These are phyloP conservation scores for Aspergillus affinis DNA, from an alignment of 495 filamentous ascomycete species.

Conservation along the genomic window DNA sequence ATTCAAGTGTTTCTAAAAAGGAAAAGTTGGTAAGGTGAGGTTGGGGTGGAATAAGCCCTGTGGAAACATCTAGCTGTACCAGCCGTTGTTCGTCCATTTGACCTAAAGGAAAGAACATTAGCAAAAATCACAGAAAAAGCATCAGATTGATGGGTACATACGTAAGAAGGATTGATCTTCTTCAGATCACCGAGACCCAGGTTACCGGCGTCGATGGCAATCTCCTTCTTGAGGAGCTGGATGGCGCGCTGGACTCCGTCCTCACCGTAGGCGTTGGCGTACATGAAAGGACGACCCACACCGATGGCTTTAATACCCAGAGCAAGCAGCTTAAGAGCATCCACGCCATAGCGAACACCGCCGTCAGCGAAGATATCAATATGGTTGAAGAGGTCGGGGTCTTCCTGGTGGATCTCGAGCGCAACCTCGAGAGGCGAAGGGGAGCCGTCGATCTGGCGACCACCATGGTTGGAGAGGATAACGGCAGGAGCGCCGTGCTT, in stretches of 20 bases:
- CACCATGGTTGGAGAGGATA: slow-evolving; percentile 23
- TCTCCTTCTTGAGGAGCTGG: slow-evolving; percentile 15
- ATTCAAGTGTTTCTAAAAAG: too few relatives aligned
- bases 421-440: slow-evolving; percentile 36
- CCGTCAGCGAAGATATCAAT: slow-evolving; percentile 45
- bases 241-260: slow-evolving; percentile 30
- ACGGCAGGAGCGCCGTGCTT: slow-evolving; percentile 18
- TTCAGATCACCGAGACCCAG: slow-evolving; percentile 13
- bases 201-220: slow-evolving; percentile 16
- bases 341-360: slow-evolving; percentile 45
- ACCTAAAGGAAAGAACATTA: slow-evolving; percentile 8
- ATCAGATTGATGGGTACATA: slow-evolving; percentile 1
- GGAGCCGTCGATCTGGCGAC: slow-evolving; percentile 18
- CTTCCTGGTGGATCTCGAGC: slow-evolving; percentile 36
- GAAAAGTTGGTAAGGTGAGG: too few relatives aligned
- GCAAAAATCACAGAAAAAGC: not conserved
- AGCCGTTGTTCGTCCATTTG: slow-evolving; percentile 17
- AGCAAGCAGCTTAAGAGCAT: slow-evolving; percentile 38
- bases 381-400: slow-evolving; percentile 39
- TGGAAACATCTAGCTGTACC: slow-evolving; percentile 9
- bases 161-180: slow-evolving; percentile 16
- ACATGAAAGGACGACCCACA: slow-evolving; percentile 45
- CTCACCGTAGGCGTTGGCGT: slow-evolving; percentile 39
- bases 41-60: too few relatives aligned
- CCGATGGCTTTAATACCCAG: slow-evolving; percentile 48